Percentiles rank a stretch among this genome's conserved stretches.
Conservation (phyloP, 352 stramenopile species). For the Lagenidium sp. region DNA sequence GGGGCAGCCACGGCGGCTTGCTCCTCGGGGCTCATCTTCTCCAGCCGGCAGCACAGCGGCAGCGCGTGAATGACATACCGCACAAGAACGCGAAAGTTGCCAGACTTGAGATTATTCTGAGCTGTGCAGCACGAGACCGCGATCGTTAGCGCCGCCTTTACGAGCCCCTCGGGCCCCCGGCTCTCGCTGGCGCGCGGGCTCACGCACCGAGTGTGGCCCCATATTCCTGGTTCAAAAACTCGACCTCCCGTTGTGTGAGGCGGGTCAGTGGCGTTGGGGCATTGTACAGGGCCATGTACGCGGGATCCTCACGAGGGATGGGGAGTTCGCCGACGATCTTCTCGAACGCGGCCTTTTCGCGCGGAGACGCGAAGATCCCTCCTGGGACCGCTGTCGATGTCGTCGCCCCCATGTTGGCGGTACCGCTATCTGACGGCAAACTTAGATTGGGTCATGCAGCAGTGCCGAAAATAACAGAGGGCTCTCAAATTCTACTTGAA, state of each 20-base stretch:
- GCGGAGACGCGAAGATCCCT: conserved; percentile 42
- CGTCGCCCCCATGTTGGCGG: neutral
- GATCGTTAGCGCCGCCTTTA: no score
- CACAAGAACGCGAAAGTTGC: conserved; percentile 73
- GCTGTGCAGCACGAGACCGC: conserved; percentile 16
- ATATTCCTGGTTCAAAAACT: conserved; percentile 53
- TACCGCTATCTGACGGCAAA: no score
- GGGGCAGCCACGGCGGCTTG: conserved; percentile 23
- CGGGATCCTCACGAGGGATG: conserved; percentile 36
- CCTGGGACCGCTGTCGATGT: no score
- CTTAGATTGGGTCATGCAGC: no score
- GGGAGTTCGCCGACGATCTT: conserved; percentile 53
- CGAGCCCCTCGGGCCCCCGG: no score
- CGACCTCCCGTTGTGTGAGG: conserved; percentile 46
- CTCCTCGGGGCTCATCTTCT: conserved; percentile 44
- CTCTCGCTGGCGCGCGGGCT: neutral
- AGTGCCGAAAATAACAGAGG: no score
- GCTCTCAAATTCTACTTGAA: conserved; percentile 9
- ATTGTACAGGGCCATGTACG: conserved; percentile 40
- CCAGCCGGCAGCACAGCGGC: conserved; percentile 42
- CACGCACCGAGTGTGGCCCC: conserved; percentile 43
- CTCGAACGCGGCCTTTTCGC: conserved; percentile 55
- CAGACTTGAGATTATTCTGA: conserved; percentile 53
- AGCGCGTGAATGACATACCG: conserved; percentile 45
- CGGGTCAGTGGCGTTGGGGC: conserved; percentile 29